Evolutionary conservation across 2,329 filamentous ascomycete species (phyloP).

Genomic region (Purpureocillium lavendulum): DNA sequence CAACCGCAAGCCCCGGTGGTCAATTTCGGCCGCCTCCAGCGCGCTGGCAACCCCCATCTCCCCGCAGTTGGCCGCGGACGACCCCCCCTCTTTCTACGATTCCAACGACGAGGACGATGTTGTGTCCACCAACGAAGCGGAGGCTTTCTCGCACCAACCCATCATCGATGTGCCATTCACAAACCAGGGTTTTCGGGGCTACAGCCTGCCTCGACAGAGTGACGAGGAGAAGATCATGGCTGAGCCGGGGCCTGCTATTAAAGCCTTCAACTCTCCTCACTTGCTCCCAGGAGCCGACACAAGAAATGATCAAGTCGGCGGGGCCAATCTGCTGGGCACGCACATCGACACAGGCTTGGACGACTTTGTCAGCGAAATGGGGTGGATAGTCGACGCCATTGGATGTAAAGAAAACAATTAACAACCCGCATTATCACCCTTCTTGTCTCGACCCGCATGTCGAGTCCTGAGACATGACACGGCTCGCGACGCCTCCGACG

Average conservation of each 20-base stretch:
- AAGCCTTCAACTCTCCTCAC: constrained; percentile 14
- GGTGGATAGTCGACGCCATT: constrained; percentile 44
- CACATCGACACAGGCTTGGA: constrained; percentile 29
- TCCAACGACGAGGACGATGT: constrained; percentile 33
- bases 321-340: constrained; percentile 20
- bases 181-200: constrained; percentile 23
- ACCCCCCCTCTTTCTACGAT: constrained; percentile 38
- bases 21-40: constrained; percentile 19
- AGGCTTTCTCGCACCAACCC: constrained; percentile 20
- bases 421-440: neutral
- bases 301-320: constrained; percentile 8
- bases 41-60: constrained; percentile 25
- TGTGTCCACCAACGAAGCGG: constrained; percentile 25
- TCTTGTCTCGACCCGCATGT: too few species aligned
- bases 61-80: constrained; percentile 29
- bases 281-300: constrained; percentile 15
- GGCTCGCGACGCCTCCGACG: too few species aligned
- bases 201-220: constrained; percentile 35
- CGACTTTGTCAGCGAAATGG: constrained; percentile 36
- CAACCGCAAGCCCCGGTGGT: constrained; percentile 15
- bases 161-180: constrained; percentile 6
- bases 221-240: constrained; percentile 12
- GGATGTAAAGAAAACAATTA: constrained; percentile 17
- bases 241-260: neutral
- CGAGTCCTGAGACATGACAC: too few species aligned